A percentile compares a stretch with the other conserved stretches of the same genome.
Evolutionary conservation across 305 asterid species (phyloP).

Genomic region (Fraxinus albicans): DNA sequence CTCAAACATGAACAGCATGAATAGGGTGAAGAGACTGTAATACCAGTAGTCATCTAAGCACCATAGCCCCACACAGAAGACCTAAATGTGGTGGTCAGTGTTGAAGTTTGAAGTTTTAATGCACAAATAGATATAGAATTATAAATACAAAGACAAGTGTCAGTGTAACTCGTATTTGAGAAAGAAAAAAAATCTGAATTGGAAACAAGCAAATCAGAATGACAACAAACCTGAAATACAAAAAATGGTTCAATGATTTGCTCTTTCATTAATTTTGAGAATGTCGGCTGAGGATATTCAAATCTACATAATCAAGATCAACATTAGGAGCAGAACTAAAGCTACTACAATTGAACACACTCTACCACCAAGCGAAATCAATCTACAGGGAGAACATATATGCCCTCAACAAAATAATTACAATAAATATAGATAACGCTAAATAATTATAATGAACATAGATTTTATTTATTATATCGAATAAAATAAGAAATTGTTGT

Average conservation of each 20-base stretch:
- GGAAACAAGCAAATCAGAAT: constrained; percentile 14
- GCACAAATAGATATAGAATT: not conserved
- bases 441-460: not conserved
- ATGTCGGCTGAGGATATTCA: constrained; percentile 98
- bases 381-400: not conserved
- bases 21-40: constrained; percentile 88
- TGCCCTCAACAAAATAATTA: not conserved
- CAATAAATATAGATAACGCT: not conserved
- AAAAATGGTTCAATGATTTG: constrained; percentile 93
- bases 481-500: not conserved
- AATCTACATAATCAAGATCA: constrained; percentile 52
- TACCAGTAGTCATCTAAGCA: constrained; percentile 98
- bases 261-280: constrained; percentile 92
- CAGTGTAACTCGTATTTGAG: not conserved
- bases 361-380: constrained; percentile 5
- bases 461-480: constrained; percentile 1
- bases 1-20: constrained; percentile 98
- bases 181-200: not conserved
- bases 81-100: constrained; percentile 50
- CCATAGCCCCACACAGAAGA: constrained; percentile 96
- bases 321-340: constrained; percentile 29
- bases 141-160: constrained; percentile 4
- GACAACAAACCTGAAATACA: constrained; percentile 78
- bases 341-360: not conserved
- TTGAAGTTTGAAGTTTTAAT: constrained; percentile 14